Base-by-base conservation (phyloP, 1,139 yeast genomes). In the Torulaspora pretoriensis region DNA sequence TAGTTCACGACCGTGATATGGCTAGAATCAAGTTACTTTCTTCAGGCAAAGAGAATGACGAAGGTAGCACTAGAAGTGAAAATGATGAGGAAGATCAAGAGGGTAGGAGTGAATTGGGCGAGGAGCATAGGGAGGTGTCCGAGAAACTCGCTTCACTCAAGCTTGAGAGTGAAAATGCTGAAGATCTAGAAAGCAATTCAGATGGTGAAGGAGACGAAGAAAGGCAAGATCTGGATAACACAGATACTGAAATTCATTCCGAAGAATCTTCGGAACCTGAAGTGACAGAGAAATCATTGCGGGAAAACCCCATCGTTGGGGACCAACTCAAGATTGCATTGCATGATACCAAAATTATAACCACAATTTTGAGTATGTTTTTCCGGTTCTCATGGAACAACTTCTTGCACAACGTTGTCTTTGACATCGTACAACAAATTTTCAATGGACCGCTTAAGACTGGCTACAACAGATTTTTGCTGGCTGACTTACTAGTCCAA, bases 341-440 rank as follows among this genome's bases (percentile, higher is more conserved):
- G 44, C 82, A 80, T 55, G 97, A 92, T 62, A 85, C 89, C 37
- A 79, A 80, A 49, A 85, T 92, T 48, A 76, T 92, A 40, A 74
- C 82, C 30, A 81, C 89, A 33, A 88, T 92, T 43, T 68, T 90
- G 45, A 72, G 79, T 26, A 89, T 92, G 95, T 89, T 92, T 63
- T 88, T 88, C 74, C 78, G 78, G 58, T 92, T 89, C 64, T 97
- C 97, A 3, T 92, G 99, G 98, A 92, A 92, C 67, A 92, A 92
- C 63, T 92, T 92, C 61, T 73, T 94, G 65, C 99, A 92, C 68
- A 92, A 92, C 60, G 98, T 92, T 49, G 97, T 92, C 3, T 94
- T 92, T 68, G 99, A 92, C 65, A 86, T 92, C 58, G 96, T 92
- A 30, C 99, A 92, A 68, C 99, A 92, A 67, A 85, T 92, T 13